Evolutionary conservation across 148 eudicot genomes (phyloP).

Genomic region (Fagopyrum esculentum): DNA sequence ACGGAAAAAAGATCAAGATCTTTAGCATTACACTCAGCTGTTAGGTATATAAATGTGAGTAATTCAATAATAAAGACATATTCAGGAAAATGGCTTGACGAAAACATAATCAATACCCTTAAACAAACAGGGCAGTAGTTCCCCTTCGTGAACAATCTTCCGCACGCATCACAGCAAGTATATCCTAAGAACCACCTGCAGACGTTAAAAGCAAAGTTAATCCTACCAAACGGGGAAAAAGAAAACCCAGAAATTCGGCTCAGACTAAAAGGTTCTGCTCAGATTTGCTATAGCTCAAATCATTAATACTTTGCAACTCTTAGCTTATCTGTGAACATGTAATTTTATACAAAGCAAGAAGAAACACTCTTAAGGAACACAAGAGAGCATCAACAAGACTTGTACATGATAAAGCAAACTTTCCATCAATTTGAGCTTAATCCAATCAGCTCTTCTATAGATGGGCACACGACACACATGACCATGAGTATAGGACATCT

Average conservation of each 20-base stretch:
- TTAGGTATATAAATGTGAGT: not conserved
- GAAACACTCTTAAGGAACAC: not conserved
- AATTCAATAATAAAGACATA: not conserved
- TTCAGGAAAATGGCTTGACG: not conserved
- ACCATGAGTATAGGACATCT: not conserved
- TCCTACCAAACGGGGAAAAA: not conserved
- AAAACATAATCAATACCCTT: constrained; percentile 46
- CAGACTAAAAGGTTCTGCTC: not conserved
- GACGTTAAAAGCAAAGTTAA: not conserved
- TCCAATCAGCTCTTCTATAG: not conserved
- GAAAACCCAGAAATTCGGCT: not conserved
- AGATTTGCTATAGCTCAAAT: not conserved
- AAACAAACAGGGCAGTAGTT: constrained; percentile 95
- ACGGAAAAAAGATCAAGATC: not conserved
- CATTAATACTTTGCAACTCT: not conserved
- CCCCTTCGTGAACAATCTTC: constrained; percentile 93
- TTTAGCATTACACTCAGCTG: not conserved
- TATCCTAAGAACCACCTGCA: constrained; percentile 95
- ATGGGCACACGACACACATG: too few relatives aligned
- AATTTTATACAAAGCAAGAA: not conserved
- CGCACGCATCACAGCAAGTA: constrained; percentile 99
- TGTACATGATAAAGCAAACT: not conserved
- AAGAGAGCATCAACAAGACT: not conserved
- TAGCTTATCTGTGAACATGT: not conserved
- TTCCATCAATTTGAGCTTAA: not conserved